Evolutionary conservation across 257 asterid genomes (phyloP).

Genomic region (Petunia axillaris): DNA sequence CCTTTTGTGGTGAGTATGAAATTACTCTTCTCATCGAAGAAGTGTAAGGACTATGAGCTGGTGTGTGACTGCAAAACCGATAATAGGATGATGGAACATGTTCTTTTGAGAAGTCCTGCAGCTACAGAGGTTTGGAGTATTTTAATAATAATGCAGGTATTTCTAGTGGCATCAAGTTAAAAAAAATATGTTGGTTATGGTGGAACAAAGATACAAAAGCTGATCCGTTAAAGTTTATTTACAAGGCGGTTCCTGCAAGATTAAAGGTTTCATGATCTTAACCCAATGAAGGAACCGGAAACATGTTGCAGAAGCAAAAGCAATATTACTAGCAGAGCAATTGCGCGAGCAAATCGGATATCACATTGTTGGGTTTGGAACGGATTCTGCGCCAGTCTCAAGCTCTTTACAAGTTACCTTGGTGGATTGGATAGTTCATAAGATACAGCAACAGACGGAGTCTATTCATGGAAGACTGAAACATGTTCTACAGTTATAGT

Average conservation of each 20-base stretch:
- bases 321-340: too few species aligned
- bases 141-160: background rate
- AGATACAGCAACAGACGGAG: background rate
- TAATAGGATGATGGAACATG: background rate
- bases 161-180: background rate
- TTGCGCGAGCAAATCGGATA: too few species aligned
- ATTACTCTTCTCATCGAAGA: background rate
- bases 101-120: background rate
- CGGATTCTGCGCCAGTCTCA: too few species aligned
- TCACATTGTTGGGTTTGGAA: too few species aligned
- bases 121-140: background rate
- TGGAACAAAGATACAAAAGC: background rate
- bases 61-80: background rate
- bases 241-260: background rate
- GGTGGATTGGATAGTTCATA: background rate
- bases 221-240: background rate
- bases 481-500: background rate
- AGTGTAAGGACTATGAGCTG: background rate
- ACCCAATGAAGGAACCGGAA: too few species aligned
- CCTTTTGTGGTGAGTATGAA: background rate
- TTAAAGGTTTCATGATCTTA: too few species aligned
- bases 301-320: too few species aligned
- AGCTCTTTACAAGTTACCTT: background rate
- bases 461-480: background rate
- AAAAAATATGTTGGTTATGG: background rate